Evolutionary conservation across 2,329 filamentous ascomycete genomes (phyloP).

Genomic region (Aureobasidium sp.): DNA sequence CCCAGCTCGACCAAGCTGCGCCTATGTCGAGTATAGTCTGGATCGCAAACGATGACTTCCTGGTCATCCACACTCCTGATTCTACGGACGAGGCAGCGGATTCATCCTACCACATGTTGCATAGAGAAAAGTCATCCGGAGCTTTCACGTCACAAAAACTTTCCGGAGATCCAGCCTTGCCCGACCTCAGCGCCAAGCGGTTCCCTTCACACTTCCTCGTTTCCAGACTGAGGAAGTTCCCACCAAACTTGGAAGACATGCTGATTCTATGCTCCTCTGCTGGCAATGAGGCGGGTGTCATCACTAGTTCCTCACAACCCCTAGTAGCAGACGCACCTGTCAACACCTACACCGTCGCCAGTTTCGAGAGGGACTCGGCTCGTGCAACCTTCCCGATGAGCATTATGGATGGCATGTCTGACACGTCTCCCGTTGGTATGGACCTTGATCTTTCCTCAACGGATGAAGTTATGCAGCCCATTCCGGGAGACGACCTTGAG

Average conservation of each 20-base stretch:
- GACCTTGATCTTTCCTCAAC: conserved; percentile 76
- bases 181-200: conserved; percentile 47
- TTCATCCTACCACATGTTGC: conserved; percentile 73
- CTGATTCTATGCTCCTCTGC: conserved; percentile 76
- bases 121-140: conserved; percentile 50
- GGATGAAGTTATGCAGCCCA: conserved; percentile 69
- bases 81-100: conserved; percentile 31
- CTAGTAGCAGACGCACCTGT: conserved; percentile 52
- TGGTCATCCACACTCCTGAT: conserved; percentile 65
- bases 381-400: conserved; percentile 60
- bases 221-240: conserved; percentile 68
- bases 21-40: conserved; percentile 56
- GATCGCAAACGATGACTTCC: conserved; percentile 80
- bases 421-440: conserved; percentile 71
- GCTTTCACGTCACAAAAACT: conserved; percentile 66
- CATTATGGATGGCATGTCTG: conserved; percentile 55
- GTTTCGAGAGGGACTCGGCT: conserved; percentile 62
- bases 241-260: conserved; percentile 70
- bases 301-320: conserved; percentile 64
- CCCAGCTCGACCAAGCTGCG: conserved; percentile 48
- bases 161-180: conserved; percentile 58
- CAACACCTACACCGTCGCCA: conserved; percentile 66
- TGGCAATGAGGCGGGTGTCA: conserved; percentile 66
- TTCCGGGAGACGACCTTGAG: conserved; percentile 55
- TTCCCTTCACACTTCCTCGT: conserved; percentile 67